These are phyloP conservation scores for Mrakia gelida DNA, from an alignment of 768 basidiomycete genomes.

Conservation along the genomic window DNA sequence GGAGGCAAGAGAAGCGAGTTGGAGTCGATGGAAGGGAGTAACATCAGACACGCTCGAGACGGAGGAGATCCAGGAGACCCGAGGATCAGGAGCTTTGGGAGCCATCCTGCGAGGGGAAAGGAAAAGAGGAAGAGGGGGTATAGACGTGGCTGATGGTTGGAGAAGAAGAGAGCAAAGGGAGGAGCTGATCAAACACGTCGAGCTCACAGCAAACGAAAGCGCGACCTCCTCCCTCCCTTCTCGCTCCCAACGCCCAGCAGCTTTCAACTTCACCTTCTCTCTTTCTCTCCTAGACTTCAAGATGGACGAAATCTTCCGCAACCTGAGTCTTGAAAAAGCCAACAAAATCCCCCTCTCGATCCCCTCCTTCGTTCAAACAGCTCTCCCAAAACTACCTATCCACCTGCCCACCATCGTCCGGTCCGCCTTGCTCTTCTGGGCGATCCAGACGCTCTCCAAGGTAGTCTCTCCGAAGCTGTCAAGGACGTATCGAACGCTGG, in stretches of 20 bases:
- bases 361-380: background rate
- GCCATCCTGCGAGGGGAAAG: constrained; percentile 5
- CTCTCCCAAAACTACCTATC: constrained; percentile 7
- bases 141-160: background rate
- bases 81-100: background rate
- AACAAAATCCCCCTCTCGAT: background rate
- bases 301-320: constrained; percentile 6
- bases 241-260: background rate
- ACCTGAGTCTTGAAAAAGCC: background rate
- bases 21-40: constrained; percentile 12
- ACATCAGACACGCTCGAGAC: background rate
- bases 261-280: background rate
- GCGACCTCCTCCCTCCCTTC: background rate
- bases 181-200: background rate
- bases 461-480: constrained; percentile 16
- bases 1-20: constrained; percentile 12
- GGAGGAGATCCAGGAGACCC: background rate
- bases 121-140: background rate
- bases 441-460: background rate
- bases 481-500: background rate
- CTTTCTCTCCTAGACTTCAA: background rate
- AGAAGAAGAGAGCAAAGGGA: background rate
- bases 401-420: constrained; percentile 5
- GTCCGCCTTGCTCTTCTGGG: constrained; percentile 8
- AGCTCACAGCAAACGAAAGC: background rate